Base-by-base conservation (phyloP, 176 grass and related monocot genomes). In the Ensete glaucum region DNA sequence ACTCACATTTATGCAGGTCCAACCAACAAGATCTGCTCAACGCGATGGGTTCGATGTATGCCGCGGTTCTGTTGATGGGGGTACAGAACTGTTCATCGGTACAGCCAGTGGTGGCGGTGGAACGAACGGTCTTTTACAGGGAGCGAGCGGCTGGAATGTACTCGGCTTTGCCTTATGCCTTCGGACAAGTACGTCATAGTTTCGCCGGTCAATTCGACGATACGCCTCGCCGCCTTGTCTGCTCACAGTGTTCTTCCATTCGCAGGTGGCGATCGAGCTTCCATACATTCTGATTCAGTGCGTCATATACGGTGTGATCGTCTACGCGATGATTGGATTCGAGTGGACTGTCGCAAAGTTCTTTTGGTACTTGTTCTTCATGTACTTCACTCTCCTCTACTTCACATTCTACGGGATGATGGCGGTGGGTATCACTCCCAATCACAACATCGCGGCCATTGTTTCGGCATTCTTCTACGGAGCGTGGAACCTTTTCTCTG, bases 391-490 rank as follows among this genome's bases (percentile, higher is more conserved):
- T 52, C 77, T 96, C 56, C 67, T 87, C 2, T 96, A 96, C 79
- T 90, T 83, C 85, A 96, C 91, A 34, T 90, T 91, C 58, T 96
- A 91, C 11, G 91, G 88, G 56, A 96, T 96, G 91, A 96, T 96
- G 91, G 54, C 89, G 13, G 85, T 96, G 15, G 91, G 85, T 56
- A 55, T 96, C 57, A 88, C 91, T 60, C 91, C 91, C 72, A 96
- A 88, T 69, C 82, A 86, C 83, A 85, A 85, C 8, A 17, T 91
- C 0, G 89, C 85, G 12, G 77, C 91, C 13, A 84, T 96, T 68
- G 83, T 85, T 52, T 85, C 88, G 13, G 64, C 88, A 5, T 83
- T 81, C 11, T 86, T 91, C 34, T 90, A 88, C 75, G 54, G 54
- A 34, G 27, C 86, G 17, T 96, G 91, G 91, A 96, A 91, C 52